Evolutionary conservation across 108 stramenopile genomes (phyloP), one percentile per base, ranked within the genome.

Genomic region (Chaetoceros muelleri): DNA sequence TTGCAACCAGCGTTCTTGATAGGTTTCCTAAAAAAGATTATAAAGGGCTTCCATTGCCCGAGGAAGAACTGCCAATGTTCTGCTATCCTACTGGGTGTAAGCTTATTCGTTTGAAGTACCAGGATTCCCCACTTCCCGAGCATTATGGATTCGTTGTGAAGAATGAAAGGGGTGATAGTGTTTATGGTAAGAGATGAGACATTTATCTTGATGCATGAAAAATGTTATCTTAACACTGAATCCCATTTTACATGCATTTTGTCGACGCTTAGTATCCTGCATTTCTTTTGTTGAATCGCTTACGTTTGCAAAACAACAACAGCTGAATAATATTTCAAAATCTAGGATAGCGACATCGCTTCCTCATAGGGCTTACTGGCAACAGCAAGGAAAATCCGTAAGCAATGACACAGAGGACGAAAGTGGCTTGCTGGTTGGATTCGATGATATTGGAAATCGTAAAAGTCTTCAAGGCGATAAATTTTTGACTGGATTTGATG

Each of bases 61-160:
- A 91, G 62, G 90, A 91, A 55, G 90, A 91, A 57, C 61, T 91
- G 7, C 90, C 90, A 20, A 77, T 91, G 80, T 91, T 91, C 73
- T 91, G 90, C 57, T 91, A 91, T 78, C 81, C 90, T 24, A 75
- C 74, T 16, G 89, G 85, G 26, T 85, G 85, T 48, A 65, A 71
- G 7, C 57, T 91, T 29, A 61, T 77, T 30, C 67, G 90, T 21
- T 80, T 82, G 27, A 70, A 64, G 49, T 83, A 73, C 48, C 60
- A 72, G 23, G 82, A 87, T 66, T 72, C 69, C 13, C 80, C 77
- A 2, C 57, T 87, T 21, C 78, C 89, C 0, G 70, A 76, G 48
- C 79, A 80, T 62, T 91, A 79, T 61, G 90, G 90, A 0, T 91
- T 91, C 67, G 85, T 87, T 7, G 85, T 91, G n/a, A 91, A 91